Base-by-base conservation (phyloP, 305 asterid species). In the Vinca major region DNA sequence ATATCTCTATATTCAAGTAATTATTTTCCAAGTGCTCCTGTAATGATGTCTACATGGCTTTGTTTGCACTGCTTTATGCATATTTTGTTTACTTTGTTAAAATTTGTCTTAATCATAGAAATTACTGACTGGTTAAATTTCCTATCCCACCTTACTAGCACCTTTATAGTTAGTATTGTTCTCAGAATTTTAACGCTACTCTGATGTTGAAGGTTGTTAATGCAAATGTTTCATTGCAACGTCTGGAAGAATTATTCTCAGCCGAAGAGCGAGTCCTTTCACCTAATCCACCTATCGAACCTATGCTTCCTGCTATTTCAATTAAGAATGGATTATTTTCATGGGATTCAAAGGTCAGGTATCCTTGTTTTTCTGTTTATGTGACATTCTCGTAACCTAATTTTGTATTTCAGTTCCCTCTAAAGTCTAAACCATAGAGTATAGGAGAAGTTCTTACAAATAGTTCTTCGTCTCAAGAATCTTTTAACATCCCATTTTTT, bases 201-300 rank as follows among this genome's bases (percentile, higher is more conserved):
- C 36, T 71, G 58, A 72, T 69, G 75, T 67, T 71, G 70, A 85
- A 92, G 98, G 89, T 80, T 71, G 98, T 84, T 49, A 91, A 88
- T 79, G 96, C 98, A 65, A 89, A 89, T 72, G 96, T 91, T 55
- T 91, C 98, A 13, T 70, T 91, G 80, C 92, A 88, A 78, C 94
- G 98, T 67, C 82, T 92, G 66, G 98, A 92, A 84, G 98, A 92
- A 69, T 83, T 92, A 72, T 87, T 89, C 72, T 75, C 83, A 61
- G 86, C 94, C 75, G 98, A 88, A 76, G 96, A 88, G 65, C 79
- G 89, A 68, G 68, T 80, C 64, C 95, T 92, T 78, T 78, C 79
- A 75, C 91, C 96, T 56, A 88, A 89, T 77, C 96, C 91, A 71
- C 89, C 91, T 68, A 68, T 85, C 71, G 86, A 88, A 73, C 87